Evolutionary conservation across 2,329 filamentous ascomycete genomes (phyloP), one percentile per base, ranked within the genome.

Genomic region (Monosporascus sp.): DNA sequence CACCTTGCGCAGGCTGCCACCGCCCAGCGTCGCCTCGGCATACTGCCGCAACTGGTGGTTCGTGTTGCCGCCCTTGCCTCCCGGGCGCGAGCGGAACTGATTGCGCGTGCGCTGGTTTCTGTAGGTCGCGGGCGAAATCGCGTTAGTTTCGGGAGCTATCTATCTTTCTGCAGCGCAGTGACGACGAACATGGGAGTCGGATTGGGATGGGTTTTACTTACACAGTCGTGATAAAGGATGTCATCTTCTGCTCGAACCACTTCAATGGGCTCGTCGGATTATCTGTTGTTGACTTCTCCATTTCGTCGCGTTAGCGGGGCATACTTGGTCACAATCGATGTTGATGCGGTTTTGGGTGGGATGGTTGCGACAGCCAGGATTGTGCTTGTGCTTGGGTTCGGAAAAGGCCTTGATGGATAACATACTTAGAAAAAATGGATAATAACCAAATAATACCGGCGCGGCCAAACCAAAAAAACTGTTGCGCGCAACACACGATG

Each of bases 41-140:
- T 97, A 99, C 72, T 99, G 94, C 72, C 94, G 88, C 62, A 99
- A 79, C 74, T 97, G 94, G 77, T 96, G 96, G 70, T 79, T 83
- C 25, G 80, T 95, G 63, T 84, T 89, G 51, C 90, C 95, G 53
- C 92, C 91, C 71, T 94, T 95, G 66, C 86, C 31, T 14, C 31
- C 88, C 44, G 86, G 77, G 57, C 92, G 89, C 38, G 93, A 90
- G 68, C 92, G 90, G 78, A 97, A 97, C 62, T 94, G 89, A 66
- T 89, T 91, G 72, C 89, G 85, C 62, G 89, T 90, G 66, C 91
- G 88, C 70, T 91, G 86, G 75, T 94, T 94, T 62, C 90, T 94
- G 68, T 34, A 25, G 41, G 14, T 22, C 14, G n/a, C 20, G 36
- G 60, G 70, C 74, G 37, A 50, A 31, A 36, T 44, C 62, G 70